Percentiles rank a stretch among this genome's conserved stretches.
These are phyloP conservation scores for Solanum arcanum DNA, from an alignment of 257 asterid genomes.

Conservation along the genomic window DNA sequence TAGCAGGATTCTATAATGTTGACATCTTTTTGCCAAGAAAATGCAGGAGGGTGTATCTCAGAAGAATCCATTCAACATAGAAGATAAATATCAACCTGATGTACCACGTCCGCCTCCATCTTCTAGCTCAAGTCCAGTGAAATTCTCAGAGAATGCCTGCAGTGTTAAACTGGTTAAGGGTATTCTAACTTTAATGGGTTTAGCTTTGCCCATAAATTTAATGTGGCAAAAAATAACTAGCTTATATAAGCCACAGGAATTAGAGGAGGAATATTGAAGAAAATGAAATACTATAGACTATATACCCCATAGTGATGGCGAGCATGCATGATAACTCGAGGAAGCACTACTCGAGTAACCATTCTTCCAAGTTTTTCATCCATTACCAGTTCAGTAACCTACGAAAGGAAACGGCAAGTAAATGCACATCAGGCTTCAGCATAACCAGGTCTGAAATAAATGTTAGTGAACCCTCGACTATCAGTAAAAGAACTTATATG, in stretches of 20 bases:
- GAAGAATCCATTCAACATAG: neutral
- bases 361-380: conserved; percentile 81
- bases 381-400: conserved; percentile 74
- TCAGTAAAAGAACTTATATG: neutral
- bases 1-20: neutral
- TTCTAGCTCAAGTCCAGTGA: conserved; percentile 95
- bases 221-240: neutral
- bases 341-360: conserved; percentile 87
- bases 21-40: neutral
- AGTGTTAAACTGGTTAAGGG: neutral
- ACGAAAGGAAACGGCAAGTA: neutral
- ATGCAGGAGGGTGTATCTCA: neutral
- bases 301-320: conserved; percentile 86
- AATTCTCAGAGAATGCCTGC: conserved; percentile 86
- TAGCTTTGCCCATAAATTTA: neutral
- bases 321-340: conserved; percentile 86
- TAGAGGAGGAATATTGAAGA: neutral
- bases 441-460: neutral
- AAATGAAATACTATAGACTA: neutral
- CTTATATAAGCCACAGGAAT: neutral
- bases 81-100: conserved; percentile 42
- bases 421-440: neutral
- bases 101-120: conserved; percentile 99
- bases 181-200: neutral
- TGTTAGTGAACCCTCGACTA: neutral